Conservation (phyloP, 2,329 filamentous ascomycete genomes). For the Paramyrothecium roridum region DNA sequence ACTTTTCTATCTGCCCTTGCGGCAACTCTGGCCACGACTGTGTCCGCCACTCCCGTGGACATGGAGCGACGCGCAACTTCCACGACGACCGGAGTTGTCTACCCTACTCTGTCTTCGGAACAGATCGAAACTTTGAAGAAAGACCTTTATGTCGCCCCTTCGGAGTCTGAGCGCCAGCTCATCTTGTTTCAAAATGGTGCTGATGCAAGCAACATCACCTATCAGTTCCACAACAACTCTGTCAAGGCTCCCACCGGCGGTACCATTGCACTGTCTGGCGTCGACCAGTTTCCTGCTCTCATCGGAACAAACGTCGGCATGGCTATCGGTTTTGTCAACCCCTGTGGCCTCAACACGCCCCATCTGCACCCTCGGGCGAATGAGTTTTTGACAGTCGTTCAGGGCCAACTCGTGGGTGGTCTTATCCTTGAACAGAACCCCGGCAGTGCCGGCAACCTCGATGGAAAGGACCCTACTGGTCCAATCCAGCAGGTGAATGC, state of each 20-base stretch:
- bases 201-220: constrained; percentile 13
- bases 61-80: not conserved
- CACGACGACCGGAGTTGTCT: not conserved
- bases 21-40: not conserved
- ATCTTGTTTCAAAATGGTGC: constrained; percentile 2
- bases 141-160: constrained; percentile 1
- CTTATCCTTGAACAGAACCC: constrained; percentile 28
- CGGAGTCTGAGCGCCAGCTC: constrained; percentile 3
- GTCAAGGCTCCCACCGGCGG: constrained; percentile 8
- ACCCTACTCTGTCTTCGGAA: not conserved
- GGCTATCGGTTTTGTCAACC: constrained; percentile 39
- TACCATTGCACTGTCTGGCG: constrained; percentile 23
- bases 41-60: not conserved
- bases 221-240: constrained; percentile 16
- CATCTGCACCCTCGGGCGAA: constrained; percentile 38
- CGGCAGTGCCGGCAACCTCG: constrained; percentile 18
- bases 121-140: not conserved
- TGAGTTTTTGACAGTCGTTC: constrained; percentile 36
- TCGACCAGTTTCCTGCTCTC: constrained; percentile 29
- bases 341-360: constrained; percentile 42
- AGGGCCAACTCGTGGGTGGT: constrained; percentile 30
- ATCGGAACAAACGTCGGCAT: constrained; percentile 36
- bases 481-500: constrained; percentile 19
- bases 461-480: constrained; percentile 17
- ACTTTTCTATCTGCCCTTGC: not conserved